Base-by-base conservation (phyloP, 164 flowering plant genomes). In the Vitis cinerea region DNA sequence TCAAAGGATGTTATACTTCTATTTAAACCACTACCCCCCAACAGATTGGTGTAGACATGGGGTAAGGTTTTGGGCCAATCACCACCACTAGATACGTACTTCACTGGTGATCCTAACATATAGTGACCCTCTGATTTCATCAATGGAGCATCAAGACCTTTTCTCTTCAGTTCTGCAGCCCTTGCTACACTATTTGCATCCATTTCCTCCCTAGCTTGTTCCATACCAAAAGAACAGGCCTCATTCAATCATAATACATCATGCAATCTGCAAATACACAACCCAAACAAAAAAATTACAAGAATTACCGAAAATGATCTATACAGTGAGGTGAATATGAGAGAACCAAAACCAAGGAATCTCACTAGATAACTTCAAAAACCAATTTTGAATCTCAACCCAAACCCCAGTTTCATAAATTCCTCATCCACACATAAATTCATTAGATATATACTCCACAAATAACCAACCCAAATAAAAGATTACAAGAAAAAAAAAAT, bases 1-100 rank as follows among this genome's bases (percentile, higher is more conserved):
- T 15, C 48, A 6, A 64, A 23, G 59, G 80, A 73, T 29, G 63
- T 61, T 17, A 62, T 50, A 27, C 59, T 13, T 63, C 60, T 70
- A 29, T 17, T 60, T 0, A 70, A 53, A 49, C 74, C 60, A 10
- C 63, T 50, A 14, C 55, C 64, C 58, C 61, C 72, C 31, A 54
- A 9, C 1, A 50, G 5, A 72, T 71, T 68, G 1, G 17, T 17
- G 63, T 23, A 61, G 56, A 44, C 55, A 52, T 63, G 61, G 1
- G 57, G 37, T 11, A 61, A 64, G 68, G 15, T 57, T 29, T 16
- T 30, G 3, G 66, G 65, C 70, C 66, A 71, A 52, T 50, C 55
- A 10, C 59, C 52, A 53, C 61, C 44, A 14, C 30, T 13, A 57
- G 68, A 17, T 12, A 23, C 68, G 61, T 37, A 27, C 49, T 2